These are phyloP conservation scores for Phylloporus sp. DNA, from an alignment of 768 basidiomycete genomes.

Conservation along the genomic window DNA sequence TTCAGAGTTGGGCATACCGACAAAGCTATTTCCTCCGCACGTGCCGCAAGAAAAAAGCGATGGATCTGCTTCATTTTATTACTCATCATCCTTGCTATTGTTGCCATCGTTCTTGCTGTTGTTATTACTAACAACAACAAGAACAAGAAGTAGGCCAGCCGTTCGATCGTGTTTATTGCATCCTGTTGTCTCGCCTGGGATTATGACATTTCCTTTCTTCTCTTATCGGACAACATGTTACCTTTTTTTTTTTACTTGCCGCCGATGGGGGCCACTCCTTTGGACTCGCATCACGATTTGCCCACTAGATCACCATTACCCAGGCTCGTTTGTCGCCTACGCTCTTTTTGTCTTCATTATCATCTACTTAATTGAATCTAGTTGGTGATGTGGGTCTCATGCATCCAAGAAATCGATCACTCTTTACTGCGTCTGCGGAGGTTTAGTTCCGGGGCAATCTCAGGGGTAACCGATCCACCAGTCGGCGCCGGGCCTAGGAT, in stretches of 20 bases:
- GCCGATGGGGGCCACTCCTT: slow-evolving; percentile 16
- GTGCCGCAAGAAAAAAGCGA: slow-evolving; percentile 88
- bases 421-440: not conserved
- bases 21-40: slow-evolving; percentile 82
- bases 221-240: slow-evolving; percentile 11
- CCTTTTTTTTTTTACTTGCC: slow-evolving; percentile 3
- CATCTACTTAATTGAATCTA: slow-evolving; percentile 28
- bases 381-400: slow-evolving; percentile 17
- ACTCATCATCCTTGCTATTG: slow-evolving; percentile 62
- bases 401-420: slow-evolving; percentile 6
- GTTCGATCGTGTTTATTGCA: not conserved
- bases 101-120: slow-evolving; percentile 59
- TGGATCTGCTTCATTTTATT: slow-evolving; percentile 92
- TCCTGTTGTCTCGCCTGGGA: not conserved
- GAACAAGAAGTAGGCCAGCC: slow-evolving; percentile 30
- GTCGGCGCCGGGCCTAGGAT: no score
- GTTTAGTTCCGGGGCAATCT: not conserved
- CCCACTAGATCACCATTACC: slow-evolving; percentile 12
- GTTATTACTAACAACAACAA: slow-evolving; percentile 47
- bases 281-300: slow-evolving; percentile 7
- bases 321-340: slow-evolving; percentile 6
- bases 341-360: slow-evolving; percentile 21
- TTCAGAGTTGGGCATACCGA: slow-evolving; percentile 75
- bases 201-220: not conserved
- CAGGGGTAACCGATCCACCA: no score